These are phyloP conservation scores for Populus simonii DNA, from an alignment of 345 rosid genomes.

Conservation along the genomic window DNA sequence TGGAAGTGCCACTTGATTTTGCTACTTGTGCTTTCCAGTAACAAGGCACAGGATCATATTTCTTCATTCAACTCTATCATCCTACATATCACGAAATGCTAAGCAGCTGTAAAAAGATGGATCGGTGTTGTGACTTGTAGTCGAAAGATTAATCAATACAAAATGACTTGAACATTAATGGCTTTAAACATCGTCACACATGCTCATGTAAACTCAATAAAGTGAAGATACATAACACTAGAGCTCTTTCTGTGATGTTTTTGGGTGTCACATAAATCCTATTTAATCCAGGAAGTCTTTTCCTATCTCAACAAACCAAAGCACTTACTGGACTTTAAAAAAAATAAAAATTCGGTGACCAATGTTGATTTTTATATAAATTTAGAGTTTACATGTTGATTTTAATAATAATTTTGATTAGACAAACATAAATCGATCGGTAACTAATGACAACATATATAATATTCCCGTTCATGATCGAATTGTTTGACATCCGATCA, in stretches of 20 bases:
- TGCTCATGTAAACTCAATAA: not conserved
- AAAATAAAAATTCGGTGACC: no score
- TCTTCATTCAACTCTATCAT: conserved; percentile 9
- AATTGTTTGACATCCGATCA: not conserved
- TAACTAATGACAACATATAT: no score
- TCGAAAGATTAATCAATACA: not conserved
- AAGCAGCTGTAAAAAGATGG: not conserved
- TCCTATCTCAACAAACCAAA: no score
- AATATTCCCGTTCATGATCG: not conserved
- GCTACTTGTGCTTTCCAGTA: conserved; percentile 2
- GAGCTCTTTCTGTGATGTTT: not conserved
- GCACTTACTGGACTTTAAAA: no score
- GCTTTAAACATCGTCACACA: not conserved
- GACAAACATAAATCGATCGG: no score
- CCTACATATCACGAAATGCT: not conserved
- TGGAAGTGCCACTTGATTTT: not conserved
- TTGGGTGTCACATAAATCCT: not conserved
- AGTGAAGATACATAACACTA: not conserved
- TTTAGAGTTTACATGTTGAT: no score
- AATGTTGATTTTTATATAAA: no score
- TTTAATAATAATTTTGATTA: no score
- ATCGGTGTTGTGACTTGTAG: not conserved
- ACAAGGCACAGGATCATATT: not conserved
- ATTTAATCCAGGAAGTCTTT: no score
- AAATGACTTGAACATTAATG: not conserved